Evolutionary conservation across 2,329 filamentous ascomycete species (phyloP), one percentile per base, ranked within the genome.

Genomic region (Nectriaceae sp.): DNA sequence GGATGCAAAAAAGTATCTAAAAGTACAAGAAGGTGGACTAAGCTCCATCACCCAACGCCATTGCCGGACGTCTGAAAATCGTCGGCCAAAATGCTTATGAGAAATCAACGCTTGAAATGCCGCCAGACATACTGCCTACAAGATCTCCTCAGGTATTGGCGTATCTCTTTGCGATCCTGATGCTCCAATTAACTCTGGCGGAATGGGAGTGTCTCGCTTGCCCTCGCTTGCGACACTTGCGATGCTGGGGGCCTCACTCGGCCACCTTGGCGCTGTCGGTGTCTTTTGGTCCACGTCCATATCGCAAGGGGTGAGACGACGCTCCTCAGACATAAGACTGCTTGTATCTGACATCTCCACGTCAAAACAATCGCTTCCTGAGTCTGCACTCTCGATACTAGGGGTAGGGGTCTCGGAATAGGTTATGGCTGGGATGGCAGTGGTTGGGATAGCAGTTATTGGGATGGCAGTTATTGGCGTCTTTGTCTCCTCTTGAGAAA

Each of bases 331-430:
- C 18, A 63, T 46, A 46, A 68, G 63, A 53, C 71, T 77, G 48
- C 66, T 70, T 5, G 65, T 55, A 49, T 79, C 77, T n/a, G 75
- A 78, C 73, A 78, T 78, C 39, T 79, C 75, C 5, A 77, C 64
- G 24, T 80, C 77, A 24, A 64, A 56, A 35, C 44, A 52, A 24
- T 64, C 55, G 56, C 63, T 41, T 51, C 64, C 48, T 16, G 66
- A 64, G 41, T 68, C 65, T 16, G 57, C 55, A 18, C 65, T 68
- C 50, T 76, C 75, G 11, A 74, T 65, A 56, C 70, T 76, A 10
- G 71, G 70, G 20, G 72, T 74, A 1, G 67, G 68, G 11, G 67
- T 64, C n/a, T 73, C 69, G 21, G 59, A 42, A 36, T 54, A 55
- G 3, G 47, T 52, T 40, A 55, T 50, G 20, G 42, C 33, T 3